Conservation (phyloP, 305 asterid genomes). For the Ajuga reptans region DNA sequence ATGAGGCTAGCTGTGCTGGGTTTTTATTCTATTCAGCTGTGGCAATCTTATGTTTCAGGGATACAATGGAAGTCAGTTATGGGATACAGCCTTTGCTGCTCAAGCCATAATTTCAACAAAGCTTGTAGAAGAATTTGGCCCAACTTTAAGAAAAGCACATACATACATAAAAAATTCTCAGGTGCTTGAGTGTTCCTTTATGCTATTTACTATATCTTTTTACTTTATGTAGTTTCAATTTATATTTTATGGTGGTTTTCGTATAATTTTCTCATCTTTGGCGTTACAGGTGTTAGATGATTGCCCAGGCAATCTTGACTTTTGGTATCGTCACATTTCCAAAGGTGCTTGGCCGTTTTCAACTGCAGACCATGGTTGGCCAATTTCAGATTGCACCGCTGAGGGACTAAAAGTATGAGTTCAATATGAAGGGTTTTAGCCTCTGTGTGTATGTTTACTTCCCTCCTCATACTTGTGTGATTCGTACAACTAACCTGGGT, state of each 20-base stretch:
- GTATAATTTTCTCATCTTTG: constrained; percentile 17
- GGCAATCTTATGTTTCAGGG: constrained; percentile 49
- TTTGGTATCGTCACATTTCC: constrained; percentile 84
- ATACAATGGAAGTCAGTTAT: constrained; percentile 87
- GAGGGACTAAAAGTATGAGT: constrained; percentile 71
- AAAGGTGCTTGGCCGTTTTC: constrained; percentile 99
- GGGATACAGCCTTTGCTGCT: constrained; percentile 79
- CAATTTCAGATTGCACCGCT: constrained; percentile 93
- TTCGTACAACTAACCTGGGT: background rate
- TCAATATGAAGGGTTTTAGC: constrained; percentile 9
- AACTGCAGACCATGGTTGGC: constrained; percentile 96
- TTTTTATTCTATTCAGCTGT: constrained; percentile 10
- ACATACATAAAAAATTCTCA: constrained; percentile 59
- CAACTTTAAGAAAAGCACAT: constrained; percentile 62
- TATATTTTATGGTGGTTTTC: constrained; percentile 11
- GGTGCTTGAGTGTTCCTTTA: constrained; percentile 33
- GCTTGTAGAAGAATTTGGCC: constrained; percentile 60
- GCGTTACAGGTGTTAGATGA: constrained; percentile 61
- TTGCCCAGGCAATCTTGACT: constrained; percentile 65
- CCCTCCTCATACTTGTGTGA: background rate
- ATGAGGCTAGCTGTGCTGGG: background rate
- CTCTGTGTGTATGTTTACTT: background rate
- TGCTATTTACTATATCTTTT: constrained; percentile 4
- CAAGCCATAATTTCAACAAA: constrained; percentile 72
- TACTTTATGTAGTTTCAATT: constrained; percentile 3